phyloP scores from a whole-genome alignment of 805 yeast species.

The Lachancea lanzarotensis region DNA sequence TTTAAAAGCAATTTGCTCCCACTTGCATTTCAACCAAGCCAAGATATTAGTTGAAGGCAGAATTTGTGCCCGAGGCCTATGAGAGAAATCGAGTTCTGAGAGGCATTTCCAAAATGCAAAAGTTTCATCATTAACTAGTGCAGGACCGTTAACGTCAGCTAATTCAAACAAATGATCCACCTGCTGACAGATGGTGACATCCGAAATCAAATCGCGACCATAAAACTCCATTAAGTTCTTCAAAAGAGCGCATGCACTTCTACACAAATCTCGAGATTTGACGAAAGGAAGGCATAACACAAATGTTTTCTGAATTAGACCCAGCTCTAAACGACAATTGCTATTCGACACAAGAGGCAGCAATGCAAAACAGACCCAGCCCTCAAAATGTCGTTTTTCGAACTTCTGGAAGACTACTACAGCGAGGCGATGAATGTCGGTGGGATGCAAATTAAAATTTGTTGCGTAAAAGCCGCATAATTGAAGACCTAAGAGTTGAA shows the following conservation, averaged over 20 bases:
- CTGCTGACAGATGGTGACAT: slow-evolving; percentile 39
- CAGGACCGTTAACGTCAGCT: slow-evolving; percentile 59
- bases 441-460: slow-evolving; percentile 1
- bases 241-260: slow-evolving; percentile 23
- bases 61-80: slow-evolving; percentile 29
- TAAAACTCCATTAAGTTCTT: slow-evolving; percentile 18
- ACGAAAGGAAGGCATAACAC: slow-evolving; percentile 33
- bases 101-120: slow-evolving; percentile 49
- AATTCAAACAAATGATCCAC: slow-evolving; percentile 46
- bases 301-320: slow-evolving; percentile 15
- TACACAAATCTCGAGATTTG: slow-evolving; percentile 19
- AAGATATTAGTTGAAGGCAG: slow-evolving; percentile 32
- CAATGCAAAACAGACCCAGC: slow-evolving; percentile 20
- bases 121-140: slow-evolving; percentile 39
- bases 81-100: slow-evolving; percentile 32
- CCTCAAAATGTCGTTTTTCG: slow-evolving; percentile 12
- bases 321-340: neutral
- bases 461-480: slow-evolving; percentile 16
- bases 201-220: slow-evolving; percentile 21
- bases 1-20: slow-evolving; percentile 30
- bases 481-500: slow-evolving; percentile 18
- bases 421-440: slow-evolving; percentile 6
- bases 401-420: slow-evolving; percentile 13
- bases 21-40: slow-evolving; percentile 48
- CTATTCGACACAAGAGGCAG: slow-evolving; percentile 19